A percentile compares a stretch with the other conserved stretches of the same genome.
phyloP scores from a whole-genome alignment of 345 rosid genomes.

The Aquilaria sinensis region DNA sequence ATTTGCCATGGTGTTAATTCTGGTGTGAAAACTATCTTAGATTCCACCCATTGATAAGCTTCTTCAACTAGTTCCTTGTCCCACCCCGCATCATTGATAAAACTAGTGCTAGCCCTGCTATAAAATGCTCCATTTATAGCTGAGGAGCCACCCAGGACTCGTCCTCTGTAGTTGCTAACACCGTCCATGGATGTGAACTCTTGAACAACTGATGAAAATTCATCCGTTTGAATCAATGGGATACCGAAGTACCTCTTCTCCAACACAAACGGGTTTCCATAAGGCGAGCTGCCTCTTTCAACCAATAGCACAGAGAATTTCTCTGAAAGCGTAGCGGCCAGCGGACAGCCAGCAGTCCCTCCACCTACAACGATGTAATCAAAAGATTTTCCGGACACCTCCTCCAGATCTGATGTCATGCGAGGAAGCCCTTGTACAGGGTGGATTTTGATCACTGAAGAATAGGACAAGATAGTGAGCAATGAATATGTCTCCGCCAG shows the following conservation, averaged over 20 bases:
- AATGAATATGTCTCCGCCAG: too few relatives aligned
- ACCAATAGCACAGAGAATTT: slow-evolving; percentile 54
- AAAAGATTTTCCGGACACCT: slow-evolving; percentile 60
- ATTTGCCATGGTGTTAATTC: slow-evolving; percentile 62
- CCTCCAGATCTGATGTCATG: slow-evolving; percentile 49
- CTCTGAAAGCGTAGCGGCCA: slow-evolving; percentile 61
- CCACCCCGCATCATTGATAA: slow-evolving; percentile 51
- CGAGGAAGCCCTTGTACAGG: slow-evolving; percentile 42
- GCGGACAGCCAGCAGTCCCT: slow-evolving; percentile 67
- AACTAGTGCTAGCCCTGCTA: slow-evolving; percentile 58
- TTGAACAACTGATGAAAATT: slow-evolving; percentile 54
- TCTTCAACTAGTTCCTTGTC: slow-evolving; percentile 47
- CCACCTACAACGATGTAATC: slow-evolving; percentile 68
- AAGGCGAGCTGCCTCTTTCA: slow-evolving; percentile 66
- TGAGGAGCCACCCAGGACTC: slow-evolving; percentile 67
- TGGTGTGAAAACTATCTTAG: slow-evolving; percentile 52
- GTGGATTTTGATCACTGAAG: neutral
- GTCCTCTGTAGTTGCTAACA: slow-evolving; percentile 39
- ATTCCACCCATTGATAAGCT: slow-evolving; percentile 70
- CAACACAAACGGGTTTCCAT: slow-evolving; percentile 42
- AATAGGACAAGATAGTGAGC: too few relatives aligned
- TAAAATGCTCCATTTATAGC: slow-evolving; percentile 72
- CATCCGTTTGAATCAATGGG: slow-evolving; percentile 49
- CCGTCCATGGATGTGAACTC: slow-evolving; percentile 56
- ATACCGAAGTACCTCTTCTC: slow-evolving; percentile 40